phyloP scores from a whole-genome alignment of 495 filamentous ascomycete species.

The Darksidea phi region DNA sequence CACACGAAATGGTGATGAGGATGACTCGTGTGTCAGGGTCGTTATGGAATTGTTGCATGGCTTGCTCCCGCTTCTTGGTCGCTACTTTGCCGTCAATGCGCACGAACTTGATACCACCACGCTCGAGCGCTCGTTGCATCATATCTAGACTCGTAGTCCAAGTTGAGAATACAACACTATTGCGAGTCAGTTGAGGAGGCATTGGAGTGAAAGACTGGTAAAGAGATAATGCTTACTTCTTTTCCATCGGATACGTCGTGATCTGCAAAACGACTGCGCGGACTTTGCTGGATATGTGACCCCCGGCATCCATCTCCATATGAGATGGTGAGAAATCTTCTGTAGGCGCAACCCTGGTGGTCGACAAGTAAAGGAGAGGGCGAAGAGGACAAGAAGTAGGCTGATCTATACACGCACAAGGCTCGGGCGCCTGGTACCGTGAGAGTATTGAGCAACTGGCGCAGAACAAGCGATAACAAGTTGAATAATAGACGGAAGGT shows the following conservation, averaged over 20 bases:
- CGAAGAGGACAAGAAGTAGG: too few species aligned
- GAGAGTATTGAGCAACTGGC: neutral
- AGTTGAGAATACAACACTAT: neutral
- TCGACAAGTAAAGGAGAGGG: too few species aligned
- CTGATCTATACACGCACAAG: too few species aligned
- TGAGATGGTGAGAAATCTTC: too few species aligned
- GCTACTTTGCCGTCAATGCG: slow-evolving; percentile 4
- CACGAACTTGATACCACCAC: neutral
- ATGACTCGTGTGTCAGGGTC: slow-evolving; percentile 1
- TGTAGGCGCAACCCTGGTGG: too few species aligned
- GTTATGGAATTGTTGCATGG: neutral
- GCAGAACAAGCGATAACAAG: neutral
- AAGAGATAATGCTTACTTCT: neutral
- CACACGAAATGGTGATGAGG: neutral
- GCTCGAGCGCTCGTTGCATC: neutral
- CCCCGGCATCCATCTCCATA: too few species aligned
- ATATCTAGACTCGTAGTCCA: slow-evolving; percentile 9
- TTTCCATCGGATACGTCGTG: neutral
- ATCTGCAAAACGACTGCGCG: too few species aligned
- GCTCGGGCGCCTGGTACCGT: too few species aligned
- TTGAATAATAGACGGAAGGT: neutral
- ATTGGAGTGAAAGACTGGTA: too few species aligned
- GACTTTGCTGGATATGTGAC: too few species aligned
- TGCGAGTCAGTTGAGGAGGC: neutral
- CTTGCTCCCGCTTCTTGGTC: neutral